Percentiles rank a stretch among this genome's conserved stretches.
Evolutionary conservation across 2,329 filamentous ascomycete species (phyloP).

Genomic region (Colletotrichum sp.): DNA sequence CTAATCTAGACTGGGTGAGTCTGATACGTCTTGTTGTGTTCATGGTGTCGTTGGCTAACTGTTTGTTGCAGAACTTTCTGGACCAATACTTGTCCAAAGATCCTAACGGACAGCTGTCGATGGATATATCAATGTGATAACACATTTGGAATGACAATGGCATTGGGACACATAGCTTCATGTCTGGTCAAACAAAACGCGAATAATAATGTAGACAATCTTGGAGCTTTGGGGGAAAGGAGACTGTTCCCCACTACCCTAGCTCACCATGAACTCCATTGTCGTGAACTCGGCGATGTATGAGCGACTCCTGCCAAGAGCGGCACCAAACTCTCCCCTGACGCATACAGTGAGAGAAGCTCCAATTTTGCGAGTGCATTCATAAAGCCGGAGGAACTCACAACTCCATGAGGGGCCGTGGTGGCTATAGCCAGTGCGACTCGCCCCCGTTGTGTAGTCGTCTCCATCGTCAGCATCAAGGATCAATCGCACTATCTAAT

Average conservation of each 20-base stretch:
- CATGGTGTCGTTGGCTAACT: neutral
- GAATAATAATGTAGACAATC: neutral
- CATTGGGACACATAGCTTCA: neutral
- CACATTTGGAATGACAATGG: neutral
- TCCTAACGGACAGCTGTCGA: neutral
- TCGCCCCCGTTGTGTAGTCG: neutral
- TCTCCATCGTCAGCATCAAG: neutral
- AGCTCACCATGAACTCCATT: neutral
- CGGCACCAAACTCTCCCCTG: neutral
- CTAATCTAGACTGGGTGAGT: slow-evolving; percentile 46
- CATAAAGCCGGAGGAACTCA: neutral
- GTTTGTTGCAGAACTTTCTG: slow-evolving; percentile 26
- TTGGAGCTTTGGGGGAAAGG: neutral
- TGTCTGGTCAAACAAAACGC: neutral
- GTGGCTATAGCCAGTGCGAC: neutral
- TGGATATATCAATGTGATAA: neutral
- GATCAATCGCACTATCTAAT: neutral
- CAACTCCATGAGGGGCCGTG: neutral
- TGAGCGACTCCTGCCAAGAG: neutral
- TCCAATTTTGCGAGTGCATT: neutral
- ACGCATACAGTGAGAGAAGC: neutral
- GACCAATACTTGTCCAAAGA: slow-evolving; percentile 28
- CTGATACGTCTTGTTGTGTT: neutral
- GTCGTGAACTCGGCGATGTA: neutral
- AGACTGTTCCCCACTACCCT: neutral